Percentiles rank a stretch among this genome's conserved stretches.
Evolutionary conservation across 1,284 basidiomycete species (phyloP).

Genomic region (Marasmius fiardii): DNA sequence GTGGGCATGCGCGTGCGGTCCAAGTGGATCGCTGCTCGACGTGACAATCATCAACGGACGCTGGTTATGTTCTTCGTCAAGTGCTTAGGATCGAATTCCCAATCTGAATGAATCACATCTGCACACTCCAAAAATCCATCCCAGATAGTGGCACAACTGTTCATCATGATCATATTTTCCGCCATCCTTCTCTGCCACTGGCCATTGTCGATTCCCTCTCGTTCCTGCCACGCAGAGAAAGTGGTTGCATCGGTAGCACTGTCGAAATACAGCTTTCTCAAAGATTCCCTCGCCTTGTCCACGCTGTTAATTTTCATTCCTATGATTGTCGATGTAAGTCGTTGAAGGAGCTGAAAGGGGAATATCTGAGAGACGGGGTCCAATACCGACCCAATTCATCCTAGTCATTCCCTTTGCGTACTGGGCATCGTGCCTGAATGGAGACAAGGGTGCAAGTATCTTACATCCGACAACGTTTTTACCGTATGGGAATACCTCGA

Average conservation of each 20-base stretch:
- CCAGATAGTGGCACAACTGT: constrained; percentile 39
- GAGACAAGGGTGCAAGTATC: constrained; percentile 35
- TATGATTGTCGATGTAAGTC: constrained; percentile 20
- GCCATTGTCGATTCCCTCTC: constrained; percentile 31
- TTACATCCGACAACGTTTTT: constrained; percentile 36
- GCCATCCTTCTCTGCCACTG: constrained; percentile 35
- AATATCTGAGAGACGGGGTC: constrained; percentile 29
- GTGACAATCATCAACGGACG: constrained; percentile 38
- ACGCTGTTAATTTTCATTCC: constrained; percentile 25
- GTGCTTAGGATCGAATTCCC: constrained; percentile 39
- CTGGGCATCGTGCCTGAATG: constrained; percentile 32
- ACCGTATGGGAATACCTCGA: constrained; percentile 42
- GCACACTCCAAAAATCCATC: constrained; percentile 38
- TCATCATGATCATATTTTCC: constrained; percentile 27
- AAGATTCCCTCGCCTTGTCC: constrained; percentile 31
- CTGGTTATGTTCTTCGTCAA: constrained; percentile 36
- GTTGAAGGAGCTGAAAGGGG: constrained; percentile 29
- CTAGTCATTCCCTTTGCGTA: constrained; percentile 34
- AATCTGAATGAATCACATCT: constrained; percentile 37
- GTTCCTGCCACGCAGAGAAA: constrained; percentile 33
- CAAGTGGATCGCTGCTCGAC: constrained; percentile 29
- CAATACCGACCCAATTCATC: constrained; percentile 36
- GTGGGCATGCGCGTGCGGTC: constrained; percentile 34
- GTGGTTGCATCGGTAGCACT: constrained; percentile 33
- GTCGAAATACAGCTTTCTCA: constrained; percentile 32